Evolutionary conservation across 176 grass and related monocot species (phyloP).

Genomic region (Musa beccarii): DNA sequence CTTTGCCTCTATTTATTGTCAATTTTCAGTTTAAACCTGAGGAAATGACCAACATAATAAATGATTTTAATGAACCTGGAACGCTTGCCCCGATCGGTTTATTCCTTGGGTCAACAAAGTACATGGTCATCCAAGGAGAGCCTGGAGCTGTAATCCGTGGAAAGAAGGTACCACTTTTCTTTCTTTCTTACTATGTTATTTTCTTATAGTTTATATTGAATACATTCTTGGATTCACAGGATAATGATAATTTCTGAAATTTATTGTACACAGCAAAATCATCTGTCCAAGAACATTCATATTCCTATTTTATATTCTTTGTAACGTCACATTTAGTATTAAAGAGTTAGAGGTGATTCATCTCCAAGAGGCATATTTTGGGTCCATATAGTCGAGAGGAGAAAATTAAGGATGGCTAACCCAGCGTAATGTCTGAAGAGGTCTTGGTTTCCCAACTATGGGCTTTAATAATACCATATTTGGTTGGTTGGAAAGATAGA

Average conservation of each 20-base stretch:
- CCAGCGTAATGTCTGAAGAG: no score
- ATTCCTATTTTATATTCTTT: no score
- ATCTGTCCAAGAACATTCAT: no score
- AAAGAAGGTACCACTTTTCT: constrained; percentile 49
- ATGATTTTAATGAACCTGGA: constrained; percentile 75
- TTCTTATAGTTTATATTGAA: neutral
- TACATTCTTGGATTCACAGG: neutral
- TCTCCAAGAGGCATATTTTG: no score
- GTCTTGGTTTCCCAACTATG: no score
- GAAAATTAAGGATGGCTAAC: no score
- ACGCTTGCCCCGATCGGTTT: constrained; percentile 63
- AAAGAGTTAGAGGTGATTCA: no score
- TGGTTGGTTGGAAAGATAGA: no score
- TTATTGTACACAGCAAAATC: neutral
- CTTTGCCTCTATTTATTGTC: no score
- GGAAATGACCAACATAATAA: constrained; percentile 55
- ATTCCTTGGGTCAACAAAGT: constrained; percentile 41
- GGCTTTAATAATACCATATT: no score
- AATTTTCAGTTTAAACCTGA: constrained; percentile 43
- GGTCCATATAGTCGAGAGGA: no score
- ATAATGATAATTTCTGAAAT: neutral
- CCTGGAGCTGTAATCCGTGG: constrained; percentile 60
- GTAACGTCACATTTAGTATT: no score
- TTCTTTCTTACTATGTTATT: neutral
- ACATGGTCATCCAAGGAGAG: constrained; percentile 75